These are phyloP conservation scores for Melanopsichium pennsylvanicum DNA, from an alignment of 1,284 basidiomycete species.

Conservation along the genomic window DNA sequence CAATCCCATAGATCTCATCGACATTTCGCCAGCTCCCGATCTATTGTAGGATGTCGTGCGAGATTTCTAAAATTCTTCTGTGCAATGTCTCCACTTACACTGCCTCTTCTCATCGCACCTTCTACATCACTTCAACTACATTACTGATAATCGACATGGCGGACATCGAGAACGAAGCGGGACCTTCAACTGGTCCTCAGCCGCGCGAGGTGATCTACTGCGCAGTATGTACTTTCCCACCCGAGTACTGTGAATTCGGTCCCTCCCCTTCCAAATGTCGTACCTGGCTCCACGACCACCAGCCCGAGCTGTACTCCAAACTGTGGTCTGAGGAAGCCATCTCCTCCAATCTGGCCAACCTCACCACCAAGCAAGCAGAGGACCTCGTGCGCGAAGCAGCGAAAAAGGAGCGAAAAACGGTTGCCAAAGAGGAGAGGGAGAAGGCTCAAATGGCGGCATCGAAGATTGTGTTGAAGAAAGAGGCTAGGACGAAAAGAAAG, in stretches of 20 bases:
- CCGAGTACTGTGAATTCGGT: constrained; percentile 65
- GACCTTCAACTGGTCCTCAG: constrained; percentile 37
- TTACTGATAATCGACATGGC: constrained; percentile 8
- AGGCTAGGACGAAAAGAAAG: constrained; percentile 63
- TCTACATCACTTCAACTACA: neutral
- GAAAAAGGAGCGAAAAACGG: constrained; percentile 63
- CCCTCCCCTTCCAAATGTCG: constrained; percentile 58
- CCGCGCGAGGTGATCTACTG: constrained; percentile 55
- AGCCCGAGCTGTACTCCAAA: constrained; percentile 48
- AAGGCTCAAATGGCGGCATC: constrained; percentile 52
- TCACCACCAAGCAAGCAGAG: constrained; percentile 62
- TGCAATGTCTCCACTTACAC: too few species aligned
- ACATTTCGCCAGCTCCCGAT: too few species aligned
- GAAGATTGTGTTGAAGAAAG: constrained; percentile 58
- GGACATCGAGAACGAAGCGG: constrained; percentile 34
- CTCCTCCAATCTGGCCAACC: constrained; percentile 52
- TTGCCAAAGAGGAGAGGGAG: constrained; percentile 63
- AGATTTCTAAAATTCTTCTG: constrained; percentile 9
- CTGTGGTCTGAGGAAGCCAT: constrained; percentile 62
- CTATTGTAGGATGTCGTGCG: too few species aligned
- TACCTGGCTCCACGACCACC: constrained; percentile 50
- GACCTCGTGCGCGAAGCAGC: constrained; percentile 60
- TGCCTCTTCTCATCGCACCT: neutral
- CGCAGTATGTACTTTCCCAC: constrained; percentile 61
- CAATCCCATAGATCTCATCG: neutral